Conservation (phyloP, 768 basidiomycete species). For the Dictyophora rubrovolvata region DNA sequence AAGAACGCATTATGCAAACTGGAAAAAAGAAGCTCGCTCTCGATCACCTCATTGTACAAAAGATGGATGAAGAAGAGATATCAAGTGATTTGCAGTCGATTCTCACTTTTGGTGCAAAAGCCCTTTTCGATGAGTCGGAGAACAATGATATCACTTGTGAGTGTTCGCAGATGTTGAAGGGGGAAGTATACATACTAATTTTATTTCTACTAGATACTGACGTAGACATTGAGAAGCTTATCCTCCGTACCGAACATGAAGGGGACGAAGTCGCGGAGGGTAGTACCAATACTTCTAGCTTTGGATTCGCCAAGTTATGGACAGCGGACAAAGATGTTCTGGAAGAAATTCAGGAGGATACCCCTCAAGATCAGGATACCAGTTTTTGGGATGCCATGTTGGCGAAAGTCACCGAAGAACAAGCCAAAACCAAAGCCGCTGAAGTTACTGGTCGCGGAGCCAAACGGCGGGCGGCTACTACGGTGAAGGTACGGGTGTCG, state of each 20-base stretch:
- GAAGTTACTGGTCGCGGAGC: constrained; percentile 64
- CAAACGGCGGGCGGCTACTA: constrained; percentile 52
- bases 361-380: constrained; percentile 33
- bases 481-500: constrained; percentile 32
- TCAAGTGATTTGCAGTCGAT: constrained; percentile 82
- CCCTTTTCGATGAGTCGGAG: constrained; percentile 50
- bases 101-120: constrained; percentile 79
- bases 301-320: constrained; percentile 92
- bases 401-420: constrained; percentile 33
- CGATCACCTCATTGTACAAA: constrained; percentile 92
- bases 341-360: constrained; percentile 54
- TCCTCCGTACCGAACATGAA: constrained; percentile 75
- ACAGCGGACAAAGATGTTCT: constrained; percentile 62
- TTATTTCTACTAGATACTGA: constrained; percentile 48
- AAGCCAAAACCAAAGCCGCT: constrained; percentile 37
- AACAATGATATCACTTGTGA: constrained; percentile 62
- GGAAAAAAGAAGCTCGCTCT: constrained; percentile 94
- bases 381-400: constrained; percentile 81
- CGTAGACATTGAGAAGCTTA: constrained; percentile 73
- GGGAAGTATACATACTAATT: not conserved
- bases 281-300: constrained; percentile 40
- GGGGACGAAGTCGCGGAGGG: constrained; percentile 43
- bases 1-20: constrained; percentile 83
- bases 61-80: constrained; percentile 75
- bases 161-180: constrained; percentile 13